phyloP scores from a whole-genome alignment of 192 early-diverging fungal species.

The Gaertneriomyces semiglobifer region DNA sequence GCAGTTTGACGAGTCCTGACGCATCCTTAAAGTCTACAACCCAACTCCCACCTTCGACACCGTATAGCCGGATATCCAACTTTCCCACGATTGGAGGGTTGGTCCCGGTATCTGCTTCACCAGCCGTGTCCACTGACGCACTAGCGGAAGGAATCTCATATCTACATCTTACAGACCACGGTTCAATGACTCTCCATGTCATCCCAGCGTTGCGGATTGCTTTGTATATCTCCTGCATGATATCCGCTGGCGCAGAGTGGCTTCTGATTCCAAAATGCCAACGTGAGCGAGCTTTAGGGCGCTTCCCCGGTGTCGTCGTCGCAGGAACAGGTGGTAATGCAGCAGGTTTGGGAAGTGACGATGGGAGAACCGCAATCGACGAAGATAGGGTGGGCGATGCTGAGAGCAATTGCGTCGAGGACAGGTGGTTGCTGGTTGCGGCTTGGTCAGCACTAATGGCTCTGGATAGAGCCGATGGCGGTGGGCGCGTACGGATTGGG shows the following conservation, averaged over 20 bases:
- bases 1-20: constrained; percentile 23
- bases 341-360: constrained; percentile 52
- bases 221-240: constrained; percentile 96
- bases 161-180: not conserved
- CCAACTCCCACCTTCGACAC: constrained; percentile 86
- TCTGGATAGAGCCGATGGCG: not conserved
- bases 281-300: constrained; percentile 62
- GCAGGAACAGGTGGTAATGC: constrained; percentile 28
- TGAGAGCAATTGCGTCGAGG: constrained; percentile 12
- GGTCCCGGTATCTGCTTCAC: not conserved
- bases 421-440: constrained; percentile 2
- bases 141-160: not conserved
- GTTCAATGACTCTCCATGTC: constrained; percentile 89
- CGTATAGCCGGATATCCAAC: constrained; percentile 93
- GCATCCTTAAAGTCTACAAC: constrained; percentile 94
- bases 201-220: constrained; percentile 86
- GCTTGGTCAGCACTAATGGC: not conserved
- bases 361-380: constrained; percentile 43
- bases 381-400: constrained; percentile 23
- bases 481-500: constrained; percentile 15
- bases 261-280: constrained; percentile 99
- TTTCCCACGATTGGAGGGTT: constrained; percentile 39
- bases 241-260: constrained; percentile 82
- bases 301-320: constrained; percentile 14
- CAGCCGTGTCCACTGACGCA: too few relatives aligned